Base-by-base conservation (phyloP, 352 stramenopile species). In the Pythium sp. region DNA sequence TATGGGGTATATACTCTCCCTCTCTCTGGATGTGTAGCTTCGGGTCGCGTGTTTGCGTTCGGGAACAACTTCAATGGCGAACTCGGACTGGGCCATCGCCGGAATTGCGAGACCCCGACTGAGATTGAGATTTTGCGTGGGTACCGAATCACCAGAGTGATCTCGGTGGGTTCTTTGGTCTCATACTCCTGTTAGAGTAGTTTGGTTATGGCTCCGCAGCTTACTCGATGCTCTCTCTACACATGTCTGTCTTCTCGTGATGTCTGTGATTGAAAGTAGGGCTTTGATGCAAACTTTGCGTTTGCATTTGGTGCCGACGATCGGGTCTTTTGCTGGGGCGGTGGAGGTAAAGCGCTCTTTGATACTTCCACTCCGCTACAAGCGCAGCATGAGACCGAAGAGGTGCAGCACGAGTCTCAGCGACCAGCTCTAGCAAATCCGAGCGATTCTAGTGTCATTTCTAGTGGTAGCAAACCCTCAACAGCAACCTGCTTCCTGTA, bases 261-360 rank as follows among this genome's bases (percentile, higher is more conserved):
- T 47, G 3, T 57, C 15, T 32, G 8, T 55, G 54, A 30, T 28
- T 46, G 55, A 28, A 46, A 26, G 0, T 38, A 91, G 83, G 83
- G 86, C 2, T 91, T 90, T 64, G 84, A 90, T 55, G 73, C 80
- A 15, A 78, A 90, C 47, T 87, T 85, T 55, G 81, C 83, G 5
- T 95, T 98, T 49, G 94, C 94, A 8, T 64, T 96, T 11, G 81
- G 87, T 2, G 80, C 88, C 26, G 81, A 92, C 11, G 89, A 82
- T 2, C 86, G 94, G 36, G 79, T 98, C 14, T 97, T 94, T 68
- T 73, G 75, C 12, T 98, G 94, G 93, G 94, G 94, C 20, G 94
- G 94, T 7, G 85, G 82, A 11, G 81, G 83, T 4, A 72, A 58
- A 62, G 70, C 79, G 11, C 60, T 87, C 5, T 78, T 82, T 20